Base-by-base conservation (phyloP, 2,329 filamentous ascomycete genomes). In the Fusarium sulawesiense region DNA sequence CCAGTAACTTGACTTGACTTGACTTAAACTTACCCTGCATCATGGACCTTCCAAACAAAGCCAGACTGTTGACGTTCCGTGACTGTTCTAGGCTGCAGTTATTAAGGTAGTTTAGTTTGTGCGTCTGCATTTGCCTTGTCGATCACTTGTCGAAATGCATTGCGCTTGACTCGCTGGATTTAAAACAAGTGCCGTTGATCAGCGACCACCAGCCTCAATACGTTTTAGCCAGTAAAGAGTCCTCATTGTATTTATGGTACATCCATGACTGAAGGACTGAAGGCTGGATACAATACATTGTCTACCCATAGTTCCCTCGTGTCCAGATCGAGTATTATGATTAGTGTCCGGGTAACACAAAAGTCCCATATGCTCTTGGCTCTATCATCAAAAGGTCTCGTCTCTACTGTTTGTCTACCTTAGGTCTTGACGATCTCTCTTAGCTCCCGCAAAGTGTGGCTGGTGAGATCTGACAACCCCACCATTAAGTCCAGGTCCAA, bases 361-460 rank as follows among this genome's bases (percentile, higher is more conserved):
- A 34, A n/a, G 34, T 23, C 18, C n/a, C 25, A 7, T 57, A 18
- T 40, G 27, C 18, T 49, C 16, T 10, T 29, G 18, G 34, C 34
- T 37, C 6, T 37, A 10, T 10, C 9, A 37, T 37, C 9, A 37
- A 37, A 37, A 37, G 5, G 5, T n/a, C 34, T 37, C 34, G 32
- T 34, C 32, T 34, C 16, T 34, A 34, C 23, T 18, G 27, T 7
- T 55, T 32, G 27, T 32, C 32, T 37, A 21, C 21, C 21, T 21
- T 21, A 45, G 48, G 21, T 34, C 37, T 29, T 29, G 57, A 66
- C 55, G 63, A 66, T 66, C 61, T 21, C 41, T 45, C 32, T 66
- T 66, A 66, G 63, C 63, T 70, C 66, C 66, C 66, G 60, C 57
- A 70, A 58, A 56, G 64, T 70, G 66, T 70, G 66, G 66, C 66